Percentiles rank a stretch among this genome's conserved stretches.
Evolutionary conservation across 495 filamentous ascomycete species (phyloP).

Genomic region (Hyaloscypha bicolor): DNA sequence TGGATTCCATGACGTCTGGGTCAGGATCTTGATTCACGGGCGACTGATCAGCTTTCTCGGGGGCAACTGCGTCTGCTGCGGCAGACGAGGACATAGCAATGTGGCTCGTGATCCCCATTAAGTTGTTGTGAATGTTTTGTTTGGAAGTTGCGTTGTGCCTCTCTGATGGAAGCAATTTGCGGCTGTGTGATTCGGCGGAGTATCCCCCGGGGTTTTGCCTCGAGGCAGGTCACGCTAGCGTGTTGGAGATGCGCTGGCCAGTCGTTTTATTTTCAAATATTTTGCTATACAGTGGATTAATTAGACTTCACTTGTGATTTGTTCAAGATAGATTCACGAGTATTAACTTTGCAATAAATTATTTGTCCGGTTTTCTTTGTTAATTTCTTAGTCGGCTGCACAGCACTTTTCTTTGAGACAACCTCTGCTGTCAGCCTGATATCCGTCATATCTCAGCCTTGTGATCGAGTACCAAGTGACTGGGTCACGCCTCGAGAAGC

Average conservation of each 20-base stretch:
- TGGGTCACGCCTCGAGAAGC: background rate
- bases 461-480: background rate
- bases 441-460: background rate
- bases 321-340: background rate
- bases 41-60: background rate
- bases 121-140: background rate
- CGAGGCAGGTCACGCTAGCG: background rate
- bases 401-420: background rate
- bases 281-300: background rate
- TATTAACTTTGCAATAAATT: too few relatives aligned
- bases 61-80: slow-evolving; percentile 10
- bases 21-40: slow-evolving; percentile 13
- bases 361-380: too few relatives aligned
- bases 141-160: background rate
- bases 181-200: background rate
- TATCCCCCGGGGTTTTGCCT: background rate
- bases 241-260: background rate
- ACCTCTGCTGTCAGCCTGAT: background rate
- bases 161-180: background rate
- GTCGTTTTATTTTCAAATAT: background rate
- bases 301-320: background rate
- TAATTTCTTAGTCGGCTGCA: background rate
- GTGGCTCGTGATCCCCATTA: slow-evolving; percentile 1
- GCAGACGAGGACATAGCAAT: background rate
- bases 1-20: slow-evolving; percentile 19